phyloP scores from a whole-genome alignment of 805 yeast genomes.

The Wickerhamiella dianesei region DNA sequence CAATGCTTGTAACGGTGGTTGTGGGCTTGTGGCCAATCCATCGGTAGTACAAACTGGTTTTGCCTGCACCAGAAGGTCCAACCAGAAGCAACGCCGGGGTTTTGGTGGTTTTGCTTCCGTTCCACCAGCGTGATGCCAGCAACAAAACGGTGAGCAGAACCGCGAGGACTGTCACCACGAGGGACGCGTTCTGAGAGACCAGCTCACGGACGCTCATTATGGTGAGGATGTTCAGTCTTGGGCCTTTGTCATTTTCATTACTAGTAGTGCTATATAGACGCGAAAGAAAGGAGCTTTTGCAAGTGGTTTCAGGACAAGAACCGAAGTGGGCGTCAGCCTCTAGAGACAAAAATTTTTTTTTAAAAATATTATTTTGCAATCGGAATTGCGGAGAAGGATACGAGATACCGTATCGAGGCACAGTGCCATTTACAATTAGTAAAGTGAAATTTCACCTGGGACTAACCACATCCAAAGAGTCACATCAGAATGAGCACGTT shows the following conservation, averaged over 20 bases:
- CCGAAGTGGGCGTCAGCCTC: no score
- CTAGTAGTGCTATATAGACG: no score
- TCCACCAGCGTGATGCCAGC: not conserved
- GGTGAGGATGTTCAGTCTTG: no score
- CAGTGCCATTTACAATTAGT: not conserved
- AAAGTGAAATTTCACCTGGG: not conserved
- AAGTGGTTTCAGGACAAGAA: no score
- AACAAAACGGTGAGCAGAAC: not conserved
- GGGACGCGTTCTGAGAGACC: not conserved
- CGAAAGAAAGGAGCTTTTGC: no score
- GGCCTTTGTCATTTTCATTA: no score
- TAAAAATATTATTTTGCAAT: no score
- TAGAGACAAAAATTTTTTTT: no score
- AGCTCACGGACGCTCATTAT: not conserved
- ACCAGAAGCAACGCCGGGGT: conserved; percentile 48
- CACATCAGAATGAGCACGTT: conserved; percentile 50
- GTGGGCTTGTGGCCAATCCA: conserved; percentile 7
- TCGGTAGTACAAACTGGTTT: conserved; percentile 41
- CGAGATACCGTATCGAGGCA: no score
- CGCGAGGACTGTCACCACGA: not conserved
- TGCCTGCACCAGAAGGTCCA: conserved; percentile 56
- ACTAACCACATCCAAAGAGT: not conserved
- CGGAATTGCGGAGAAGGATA: no score
- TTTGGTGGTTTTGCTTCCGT: conserved; percentile 16
- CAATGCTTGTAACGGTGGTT: conserved; percentile 13